Percentiles rank a stretch among this genome's conserved stretches.
Evolutionary conservation across 345 rosid genomes (phyloP).

Genomic region (Populus pruinosa): DNA sequence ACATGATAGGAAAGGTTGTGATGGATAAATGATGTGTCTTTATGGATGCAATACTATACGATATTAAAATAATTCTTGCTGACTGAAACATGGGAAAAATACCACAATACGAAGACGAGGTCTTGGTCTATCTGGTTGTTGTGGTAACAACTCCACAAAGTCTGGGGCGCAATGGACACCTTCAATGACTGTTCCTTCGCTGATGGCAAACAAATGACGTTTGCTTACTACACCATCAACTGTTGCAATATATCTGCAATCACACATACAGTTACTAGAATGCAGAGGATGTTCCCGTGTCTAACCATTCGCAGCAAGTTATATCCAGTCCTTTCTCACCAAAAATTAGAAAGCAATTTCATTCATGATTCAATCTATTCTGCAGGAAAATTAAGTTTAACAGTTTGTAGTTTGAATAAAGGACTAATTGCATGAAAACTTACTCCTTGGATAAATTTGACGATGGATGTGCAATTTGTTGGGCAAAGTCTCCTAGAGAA

Average conservation of each 20-base stretch:
- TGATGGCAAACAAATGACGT: constrained; percentile 62
- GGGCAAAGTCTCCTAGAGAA: constrained; percentile 81
- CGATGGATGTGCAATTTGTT: constrained; percentile 84
- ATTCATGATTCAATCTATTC: background rate
- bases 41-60: background rate
- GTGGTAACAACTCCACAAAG: constrained; percentile 78
- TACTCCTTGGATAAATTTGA: constrained; percentile 80
- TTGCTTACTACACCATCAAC: constrained; percentile 64
- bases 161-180: constrained; percentile 84
- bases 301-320: background rate
- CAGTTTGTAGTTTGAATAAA: background rate
- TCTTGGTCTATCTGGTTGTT: constrained; percentile 63
- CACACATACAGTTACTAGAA: background rate
- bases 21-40: background rate
- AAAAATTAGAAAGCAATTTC: background rate
- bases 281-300: background rate
- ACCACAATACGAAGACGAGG: constrained; percentile 88
- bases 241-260: constrained; percentile 72
- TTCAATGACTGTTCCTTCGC: constrained; percentile 69
- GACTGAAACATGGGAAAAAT: constrained; percentile 17
- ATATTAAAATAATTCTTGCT: background rate
- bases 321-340: background rate
- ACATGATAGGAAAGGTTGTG: background rate
- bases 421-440: constrained; percentile 22
- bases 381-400: background rate